Conservation (phyloP, 1,284 basidiomycete genomes). For the Exobasidium cylindrosporum region DNA sequence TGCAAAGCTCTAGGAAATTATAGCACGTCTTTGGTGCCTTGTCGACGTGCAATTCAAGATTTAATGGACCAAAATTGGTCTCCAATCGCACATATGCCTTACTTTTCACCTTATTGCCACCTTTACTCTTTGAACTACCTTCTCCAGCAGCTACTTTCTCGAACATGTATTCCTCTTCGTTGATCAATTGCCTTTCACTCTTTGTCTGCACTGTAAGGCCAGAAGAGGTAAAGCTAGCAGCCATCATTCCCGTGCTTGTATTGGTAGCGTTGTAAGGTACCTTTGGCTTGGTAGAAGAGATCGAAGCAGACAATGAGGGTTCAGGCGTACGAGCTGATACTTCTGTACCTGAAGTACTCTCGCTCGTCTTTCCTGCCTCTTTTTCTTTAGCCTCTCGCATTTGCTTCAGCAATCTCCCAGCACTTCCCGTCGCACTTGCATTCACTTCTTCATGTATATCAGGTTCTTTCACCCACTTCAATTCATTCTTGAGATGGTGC, state of each 20-base stretch:
- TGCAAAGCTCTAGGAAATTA: constrained; percentile 85
- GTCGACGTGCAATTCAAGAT: constrained; percentile 76
- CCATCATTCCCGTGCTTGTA: constrained; percentile 82
- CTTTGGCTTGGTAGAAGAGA: constrained; percentile 1
- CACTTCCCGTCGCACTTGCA: constrained; percentile 47
- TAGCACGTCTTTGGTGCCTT: constrained; percentile 76
- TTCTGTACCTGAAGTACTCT: background rate
- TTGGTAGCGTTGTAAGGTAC: constrained; percentile 80
- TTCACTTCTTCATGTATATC: constrained; percentile 45
- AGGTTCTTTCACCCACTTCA: constrained; percentile 33
- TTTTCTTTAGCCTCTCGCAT: constrained; percentile 23
- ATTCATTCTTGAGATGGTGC: constrained; percentile 50
- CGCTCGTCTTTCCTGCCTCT: constrained; percentile 4
- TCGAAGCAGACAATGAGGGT: background rate
- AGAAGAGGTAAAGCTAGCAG: constrained; percentile 89
- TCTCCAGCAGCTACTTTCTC: constrained; percentile 81
- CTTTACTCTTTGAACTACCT: constrained; percentile 46
- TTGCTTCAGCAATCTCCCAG: constrained; percentile 35
- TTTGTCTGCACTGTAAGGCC: constrained; percentile 75
- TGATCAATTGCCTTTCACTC: constrained; percentile 75
- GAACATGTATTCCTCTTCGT: constrained; percentile 88
- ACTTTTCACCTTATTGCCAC: constrained; percentile 12
- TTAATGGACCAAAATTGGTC: constrained; percentile 83
- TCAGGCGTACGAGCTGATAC: background rate
- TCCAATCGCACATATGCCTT: constrained; percentile 64